phyloP scores from a whole-genome alignment of 345 rosid species.

The Alliaria petiolata region DNA sequence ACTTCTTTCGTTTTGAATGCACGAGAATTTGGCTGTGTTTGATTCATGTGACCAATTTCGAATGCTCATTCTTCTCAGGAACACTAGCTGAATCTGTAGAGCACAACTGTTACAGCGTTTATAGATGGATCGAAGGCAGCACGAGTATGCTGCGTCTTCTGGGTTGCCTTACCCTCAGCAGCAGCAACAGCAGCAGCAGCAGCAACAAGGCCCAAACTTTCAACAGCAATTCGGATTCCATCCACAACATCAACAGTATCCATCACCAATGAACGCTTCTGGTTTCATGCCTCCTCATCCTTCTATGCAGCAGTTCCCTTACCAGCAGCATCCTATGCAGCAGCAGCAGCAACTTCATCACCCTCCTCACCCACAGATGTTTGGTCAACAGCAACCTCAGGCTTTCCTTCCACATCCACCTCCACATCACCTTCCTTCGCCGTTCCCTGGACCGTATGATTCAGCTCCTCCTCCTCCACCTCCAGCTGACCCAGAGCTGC shows the following conservation, averaged over 20 bases:
- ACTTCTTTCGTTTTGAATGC: neutral
- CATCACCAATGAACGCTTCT: conserved; percentile 47
- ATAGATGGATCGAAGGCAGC: conserved; percentile 48
- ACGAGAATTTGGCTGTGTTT: neutral
- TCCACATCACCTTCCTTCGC: conserved; percentile 61
- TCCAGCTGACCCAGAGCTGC: conserved; percentile 93
- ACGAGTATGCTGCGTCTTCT: conserved; percentile 49
- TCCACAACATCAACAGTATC: conserved; percentile 76
- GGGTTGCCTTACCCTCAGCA: conserved; percentile 80
- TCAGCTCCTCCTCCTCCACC: conserved; percentile 64
- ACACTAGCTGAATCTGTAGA: neutral
- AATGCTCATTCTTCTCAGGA: conserved; percentile 9
- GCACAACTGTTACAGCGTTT: too few relatives aligned
- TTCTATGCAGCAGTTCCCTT: conserved; percentile 80
- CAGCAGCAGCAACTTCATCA: conserved; percentile 56
- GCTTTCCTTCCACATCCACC: conserved; percentile 64
- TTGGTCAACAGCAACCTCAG: conserved; percentile 64
- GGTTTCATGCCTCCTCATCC: conserved; percentile 75
- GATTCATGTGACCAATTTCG: neutral
- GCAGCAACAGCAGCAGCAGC: conserved; percentile 61
- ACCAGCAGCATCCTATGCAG: conserved; percentile 73
- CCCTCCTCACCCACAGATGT: conserved; percentile 69
- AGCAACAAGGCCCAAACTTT: conserved; percentile 53
- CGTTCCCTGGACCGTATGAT: conserved; percentile 64
- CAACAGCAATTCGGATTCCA: conserved; percentile 82